Evolutionary conservation across 2,329 filamentous ascomycete species (phyloP).

Genomic region (Aspergillus unguis): DNA sequence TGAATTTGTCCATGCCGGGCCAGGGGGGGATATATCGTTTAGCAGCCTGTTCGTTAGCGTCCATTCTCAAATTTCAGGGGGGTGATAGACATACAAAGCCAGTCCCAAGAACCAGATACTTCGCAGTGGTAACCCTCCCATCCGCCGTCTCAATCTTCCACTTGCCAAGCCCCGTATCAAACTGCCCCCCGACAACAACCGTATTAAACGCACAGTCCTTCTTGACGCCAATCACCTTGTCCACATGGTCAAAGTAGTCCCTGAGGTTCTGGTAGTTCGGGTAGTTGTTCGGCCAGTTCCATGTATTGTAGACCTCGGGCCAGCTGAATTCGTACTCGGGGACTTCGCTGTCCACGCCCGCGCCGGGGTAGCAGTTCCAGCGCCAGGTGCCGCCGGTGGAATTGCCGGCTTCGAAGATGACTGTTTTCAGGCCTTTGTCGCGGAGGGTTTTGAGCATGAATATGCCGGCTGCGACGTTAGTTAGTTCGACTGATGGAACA

Average conservation of each 20-base stretch:
- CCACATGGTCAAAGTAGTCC: constrained; percentile 48
- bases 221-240: constrained; percentile 42
- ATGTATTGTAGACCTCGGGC: constrained; percentile 47
- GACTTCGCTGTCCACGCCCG: constrained; percentile 53
- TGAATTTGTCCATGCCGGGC: constrained; percentile 43
- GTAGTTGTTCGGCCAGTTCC: constrained; percentile 40
- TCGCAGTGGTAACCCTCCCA: constrained; percentile 38
- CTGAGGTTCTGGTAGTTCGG: constrained; percentile 37
- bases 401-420: constrained; percentile 53
- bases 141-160: constrained; percentile 49
- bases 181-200: constrained; percentile 43
- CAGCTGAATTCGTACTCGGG: constrained; percentile 54
- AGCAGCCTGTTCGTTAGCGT: constrained; percentile 20
- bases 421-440: constrained; percentile 47
- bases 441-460: constrained; percentile 53
- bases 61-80: too few relatives aligned
- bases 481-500: neutral
- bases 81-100: constrained; percentile 32
- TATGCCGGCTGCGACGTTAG: constrained; percentile 31
- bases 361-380: constrained; percentile 56
- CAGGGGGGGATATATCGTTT: constrained; percentile 44
- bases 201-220: constrained; percentile 47
- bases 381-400: constrained; percentile 54
- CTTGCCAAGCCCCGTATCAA: constrained; percentile 31
- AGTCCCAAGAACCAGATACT: constrained; percentile 46